A percentile compares a stretch with the other conserved stretches of the same genome.
phyloP scores from a whole-genome alignment of 176 grass and related monocot species.

The sorghum (Sorghum bicolor) region Sorghum_bicolor_NCBIv3 NC_012870.2:57597501-57598000 shows the following conservation, averaged over 20 bases:
- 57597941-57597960: no score
- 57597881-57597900: not conserved
- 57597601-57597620: not conserved
- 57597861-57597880: not conserved
- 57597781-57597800: not conserved
- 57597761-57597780: conserved; percentile 16
- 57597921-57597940: no score
- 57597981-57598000: no score
- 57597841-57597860: not conserved
- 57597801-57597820: not conserved
- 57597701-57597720: conserved; percentile 88
- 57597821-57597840: conserved; percentile 3
- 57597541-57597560: not conserved
- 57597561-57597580: conserved; percentile 21
- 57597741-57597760: conserved; percentile 33
- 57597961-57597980: no score
- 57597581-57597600: conserved; percentile 12
- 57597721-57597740: conserved; percentile 94
- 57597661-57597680: conserved; percentile 81
- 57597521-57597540: not conserved
- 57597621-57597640: conserved; percentile 4
- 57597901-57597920: not conserved
- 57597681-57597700: conserved; percentile 90
- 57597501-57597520: not conserved
- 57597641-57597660: conserved; percentile 7